Evolutionary conservation across 2,329 filamentous ascomycete species (phyloP), one percentile per base, ranked within the genome.

Genomic region (Graphiopsis chlorocephala): DNA sequence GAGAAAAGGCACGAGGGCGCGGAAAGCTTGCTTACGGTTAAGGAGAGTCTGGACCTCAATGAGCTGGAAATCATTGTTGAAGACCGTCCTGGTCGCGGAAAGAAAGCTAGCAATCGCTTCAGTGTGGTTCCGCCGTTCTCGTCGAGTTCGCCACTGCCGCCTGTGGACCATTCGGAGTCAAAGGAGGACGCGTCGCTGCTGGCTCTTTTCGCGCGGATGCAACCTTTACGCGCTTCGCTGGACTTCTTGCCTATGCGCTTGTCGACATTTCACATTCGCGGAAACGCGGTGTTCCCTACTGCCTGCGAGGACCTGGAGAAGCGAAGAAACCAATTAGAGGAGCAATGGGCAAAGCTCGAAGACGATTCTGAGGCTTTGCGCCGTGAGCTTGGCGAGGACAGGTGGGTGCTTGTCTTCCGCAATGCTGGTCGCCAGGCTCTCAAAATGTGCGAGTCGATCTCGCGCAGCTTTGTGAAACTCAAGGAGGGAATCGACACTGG

Each of bases 241-340:
- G 95, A 98, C 77, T 99, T 99, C 73, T 79, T 99, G 25, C 95
- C 95, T 1, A 98, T 98, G 94, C 85, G 94, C 61, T 80, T 99
- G 17, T 92, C 92, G 0, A 90, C 91, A 52, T 99, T 98, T 73
- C 88, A 94, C 71, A 82, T 86, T 2, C 86, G 93, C 67, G 95
- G 92, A 0, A 87, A 90, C 65, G 80, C 81, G 2, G 86, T 91
- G 8, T 97, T 99, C 71, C 94, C 95, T 0, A 95, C 91, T 10
- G 93, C 94, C 0, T 97, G 93, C 70, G 88, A 94, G 35, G 95
- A 98, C 76, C 81, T 99, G 6, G 90, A 93, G 65, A 88, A 89
- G 75, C 85, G 92, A 64, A 86, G 90, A 65, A 83, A 85, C 0
- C 86, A 86, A 26, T 83, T 99, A 3, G 94, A 98, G 74, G 87